Percentiles rank a stretch among this genome's conserved stretches.
Conservation (phyloP, 2,329 filamentous ascomycete species). For the Aspergillus nomiae region DNA sequence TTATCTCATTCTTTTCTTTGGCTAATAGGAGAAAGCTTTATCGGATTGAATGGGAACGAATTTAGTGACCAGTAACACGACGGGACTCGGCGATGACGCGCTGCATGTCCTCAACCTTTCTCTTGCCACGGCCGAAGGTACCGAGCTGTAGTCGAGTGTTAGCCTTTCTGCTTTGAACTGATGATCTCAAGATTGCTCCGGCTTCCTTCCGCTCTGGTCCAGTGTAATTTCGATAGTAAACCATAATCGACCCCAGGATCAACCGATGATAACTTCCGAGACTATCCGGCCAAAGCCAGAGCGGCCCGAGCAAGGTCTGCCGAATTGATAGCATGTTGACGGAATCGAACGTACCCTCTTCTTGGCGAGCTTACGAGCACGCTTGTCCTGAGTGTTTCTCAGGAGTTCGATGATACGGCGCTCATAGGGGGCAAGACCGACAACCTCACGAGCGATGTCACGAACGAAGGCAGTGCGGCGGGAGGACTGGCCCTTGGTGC, state of each 20-base stretch:
- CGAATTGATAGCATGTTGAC: slow-evolving; percentile 1
- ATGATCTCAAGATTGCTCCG: not conserved
- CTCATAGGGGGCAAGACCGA: slow-evolving; percentile 93
- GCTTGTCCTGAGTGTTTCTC: slow-evolving; percentile 99
- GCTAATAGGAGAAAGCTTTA: slow-evolving; percentile 23
- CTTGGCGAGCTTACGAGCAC: slow-evolving; percentile 98
- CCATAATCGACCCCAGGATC: not conserved
- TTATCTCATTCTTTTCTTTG: slow-evolving; percentile 27
- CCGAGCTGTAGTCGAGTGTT: slow-evolving; percentile 67
- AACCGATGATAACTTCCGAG: not conserved
- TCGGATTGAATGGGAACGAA: slow-evolving; percentile 17
- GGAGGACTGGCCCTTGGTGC: slow-evolving; percentile 93
- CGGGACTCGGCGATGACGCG: slow-evolving; percentile 96
- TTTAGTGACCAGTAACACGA: slow-evolving; percentile 68
- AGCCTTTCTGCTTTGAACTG: slow-evolving; percentile 9
- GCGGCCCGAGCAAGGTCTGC: not conserved
- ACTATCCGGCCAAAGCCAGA: slow-evolving; percentile 1
- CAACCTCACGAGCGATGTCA: slow-evolving; percentile 97
- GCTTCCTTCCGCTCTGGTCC: not conserved
- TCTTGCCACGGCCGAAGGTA: slow-evolving; percentile 98
- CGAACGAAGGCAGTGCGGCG: slow-evolving; percentile 97
- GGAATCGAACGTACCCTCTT: slow-evolving; percentile 74
- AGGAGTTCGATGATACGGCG: slow-evolving; percentile 98
- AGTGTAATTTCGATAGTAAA: not conserved
- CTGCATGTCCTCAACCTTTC: slow-evolving; percentile 99